Evolutionary conservation across 1,284 basidiomycete genomes (phyloP).

Genomic region (Leccinum fallax): DNA sequence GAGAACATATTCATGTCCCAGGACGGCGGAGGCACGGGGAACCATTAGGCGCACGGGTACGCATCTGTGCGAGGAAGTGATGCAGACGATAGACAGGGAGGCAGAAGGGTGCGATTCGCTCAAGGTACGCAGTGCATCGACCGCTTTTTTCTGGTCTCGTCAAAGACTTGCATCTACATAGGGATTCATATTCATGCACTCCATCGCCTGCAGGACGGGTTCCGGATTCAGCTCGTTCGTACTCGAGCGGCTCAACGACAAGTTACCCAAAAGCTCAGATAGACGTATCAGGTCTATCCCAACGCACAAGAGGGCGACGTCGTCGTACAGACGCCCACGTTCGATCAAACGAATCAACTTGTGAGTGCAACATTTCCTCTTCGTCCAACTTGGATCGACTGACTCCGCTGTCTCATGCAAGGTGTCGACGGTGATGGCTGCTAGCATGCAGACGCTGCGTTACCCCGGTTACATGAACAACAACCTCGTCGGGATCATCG

Average conservation of each 20-base stretch:
- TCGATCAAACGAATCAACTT: conserved; percentile 94
- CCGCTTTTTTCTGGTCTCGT: too few species aligned
- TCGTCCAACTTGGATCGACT: conserved; percentile 1
- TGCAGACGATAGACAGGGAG: conserved; percentile 99
- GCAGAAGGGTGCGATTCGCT: conserved; percentile 98
- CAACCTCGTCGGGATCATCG: conserved; percentile 96
- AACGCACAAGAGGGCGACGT: conserved; percentile 91
- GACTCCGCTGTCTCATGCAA: conserved; percentile 34
- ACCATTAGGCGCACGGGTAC: conserved; percentile 98
- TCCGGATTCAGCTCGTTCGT: conserved; percentile 98
- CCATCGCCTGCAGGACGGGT: conserved; percentile 98
- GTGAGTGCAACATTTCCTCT: conserved; percentile 49
- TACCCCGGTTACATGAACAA: conserved; percentile 99
- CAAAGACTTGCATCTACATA: conserved; percentile 39
- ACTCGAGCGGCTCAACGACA: conserved; percentile 95
- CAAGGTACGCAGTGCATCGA: conserved; percentile 86
- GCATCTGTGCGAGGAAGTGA: conserved; percentile 93
- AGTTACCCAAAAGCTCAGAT: conserved; percentile 99
- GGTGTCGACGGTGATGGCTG: conserved; percentile 96
- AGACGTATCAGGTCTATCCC: conserved; percentile 99
- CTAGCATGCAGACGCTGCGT: conserved; percentile 94
- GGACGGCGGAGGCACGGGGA: conserved; percentile 97
- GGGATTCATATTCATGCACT: conserved; percentile 99
- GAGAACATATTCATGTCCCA: conserved; percentile 97
- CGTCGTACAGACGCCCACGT: conserved; percentile 92